Evolutionary conservation across 495 filamentous ascomycete species (phyloP).

Genomic region (Penicillium argentinense): DNA sequence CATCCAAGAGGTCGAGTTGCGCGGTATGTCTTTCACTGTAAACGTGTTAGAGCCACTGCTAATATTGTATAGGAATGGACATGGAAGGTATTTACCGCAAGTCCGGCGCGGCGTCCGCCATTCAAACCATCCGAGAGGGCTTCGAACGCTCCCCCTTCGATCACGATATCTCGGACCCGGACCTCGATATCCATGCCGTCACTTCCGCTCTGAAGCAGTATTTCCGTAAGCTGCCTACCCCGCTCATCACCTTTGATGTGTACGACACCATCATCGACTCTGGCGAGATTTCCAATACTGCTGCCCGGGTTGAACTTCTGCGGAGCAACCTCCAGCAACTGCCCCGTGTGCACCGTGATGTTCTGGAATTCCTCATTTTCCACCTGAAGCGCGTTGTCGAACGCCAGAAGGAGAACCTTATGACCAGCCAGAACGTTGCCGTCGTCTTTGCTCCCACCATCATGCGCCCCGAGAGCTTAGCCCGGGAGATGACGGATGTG

Average conservation of each 20-base stretch:
- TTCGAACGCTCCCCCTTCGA: slow-evolving; percentile 74
- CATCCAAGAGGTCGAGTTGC: slow-evolving; percentile 94
- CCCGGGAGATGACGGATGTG: slow-evolving; percentile 95
- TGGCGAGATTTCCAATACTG: slow-evolving; percentile 33
- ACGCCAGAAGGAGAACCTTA: slow-evolving; percentile 80
- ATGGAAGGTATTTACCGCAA: slow-evolving; percentile 98
- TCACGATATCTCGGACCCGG: slow-evolving; percentile 89
- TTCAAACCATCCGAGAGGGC: slow-evolving; percentile 82
- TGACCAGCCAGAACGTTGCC: slow-evolving; percentile 92
- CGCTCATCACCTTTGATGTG: slow-evolving; percentile 87
- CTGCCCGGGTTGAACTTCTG: slow-evolving; percentile 62
- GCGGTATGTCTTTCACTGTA: slow-evolving; percentile 49
- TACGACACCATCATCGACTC: slow-evolving; percentile 89
- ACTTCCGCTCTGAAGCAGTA: slow-evolving; percentile 97
- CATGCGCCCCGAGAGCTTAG: slow-evolving; percentile 83
- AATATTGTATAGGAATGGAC: slow-evolving; percentile 74
- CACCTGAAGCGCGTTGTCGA: slow-evolving; percentile 87
- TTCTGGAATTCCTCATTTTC: slow-evolving; percentile 91
- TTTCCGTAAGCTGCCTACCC: slow-evolving; percentile 89
- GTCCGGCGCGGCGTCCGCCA: slow-evolving; percentile 83
- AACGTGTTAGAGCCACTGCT: not conserved
- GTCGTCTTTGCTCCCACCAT: slow-evolving; percentile 99
- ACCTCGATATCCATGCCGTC: slow-evolving; percentile 94
- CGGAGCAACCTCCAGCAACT: slow-evolving; percentile 70
- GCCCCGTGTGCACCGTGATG: slow-evolving; percentile 79